Evolutionary conservation across 805 yeast species (phyloP).

Genomic region (Ogataea neopini): DNA sequence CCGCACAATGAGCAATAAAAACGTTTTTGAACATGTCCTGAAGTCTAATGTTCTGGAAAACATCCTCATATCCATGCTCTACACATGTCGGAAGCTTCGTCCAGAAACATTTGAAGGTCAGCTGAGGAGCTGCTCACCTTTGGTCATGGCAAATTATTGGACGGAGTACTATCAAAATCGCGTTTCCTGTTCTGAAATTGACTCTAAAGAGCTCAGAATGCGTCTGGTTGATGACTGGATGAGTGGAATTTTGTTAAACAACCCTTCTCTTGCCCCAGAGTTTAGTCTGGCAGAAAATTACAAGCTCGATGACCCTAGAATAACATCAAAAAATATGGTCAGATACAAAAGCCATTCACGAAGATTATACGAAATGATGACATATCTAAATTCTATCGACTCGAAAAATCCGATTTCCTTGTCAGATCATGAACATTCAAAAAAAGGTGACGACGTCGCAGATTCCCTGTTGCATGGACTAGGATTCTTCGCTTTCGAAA

Average conservation of each 20-base stretch:
- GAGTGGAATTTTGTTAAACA: conserved; percentile 6
- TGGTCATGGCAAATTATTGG: conserved; percentile 36
- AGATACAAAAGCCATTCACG: conserved; percentile 21
- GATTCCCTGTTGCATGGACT: conserved; percentile 67
- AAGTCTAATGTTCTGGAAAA: conserved; percentile 56
- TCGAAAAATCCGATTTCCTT: conserved; percentile 6
- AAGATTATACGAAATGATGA: conserved; percentile 30
- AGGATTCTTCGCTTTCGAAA: conserved; percentile 48
- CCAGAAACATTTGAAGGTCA: conserved; percentile 12
- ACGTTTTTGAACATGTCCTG: conserved; percentile 51
- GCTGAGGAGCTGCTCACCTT: conserved; percentile 29
- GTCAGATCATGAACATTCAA: conserved; percentile 18
- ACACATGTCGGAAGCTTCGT: conserved; percentile 14
- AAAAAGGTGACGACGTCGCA: conserved; percentile 64
- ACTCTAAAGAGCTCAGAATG: conserved; percentile 30
- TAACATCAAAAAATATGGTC: neutral
- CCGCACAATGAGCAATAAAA: conserved; percentile 47
- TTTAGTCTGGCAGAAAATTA: conserved; percentile 1
- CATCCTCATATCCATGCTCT: conserved; percentile 38
- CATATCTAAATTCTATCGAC: conserved; percentile 25
- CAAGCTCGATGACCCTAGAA: neutral
- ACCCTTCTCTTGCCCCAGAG: neutral
- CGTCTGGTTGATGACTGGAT: conserved; percentile 32
- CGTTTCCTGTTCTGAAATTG: conserved; percentile 2
- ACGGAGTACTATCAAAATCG: conserved; percentile 6